Percentiles rank a stretch among this genome's conserved stretches.
phyloP scores from a whole-genome alignment of 1,284 basidiomycete species.

The Trichosporon coremiiforme region DNA sequence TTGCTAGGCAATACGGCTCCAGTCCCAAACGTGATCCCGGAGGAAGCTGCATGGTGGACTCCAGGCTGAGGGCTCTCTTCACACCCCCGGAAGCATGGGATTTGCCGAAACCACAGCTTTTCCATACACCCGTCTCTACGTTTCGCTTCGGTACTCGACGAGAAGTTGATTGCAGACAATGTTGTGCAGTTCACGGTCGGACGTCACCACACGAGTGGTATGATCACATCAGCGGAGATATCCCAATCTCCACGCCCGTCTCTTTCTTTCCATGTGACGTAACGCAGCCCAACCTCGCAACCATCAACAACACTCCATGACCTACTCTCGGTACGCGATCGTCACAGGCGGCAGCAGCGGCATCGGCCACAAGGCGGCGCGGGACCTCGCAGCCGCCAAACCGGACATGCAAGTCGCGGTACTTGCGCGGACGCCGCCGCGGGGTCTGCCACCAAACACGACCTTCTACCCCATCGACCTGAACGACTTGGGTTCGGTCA shows the following conservation, averaged over 20 bases:
- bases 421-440: conserved; percentile 28
- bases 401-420: conserved; percentile 34
- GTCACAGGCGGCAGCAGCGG: conserved; percentile 30
- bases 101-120: no score
- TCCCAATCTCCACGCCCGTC: background rate
- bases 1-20: no score
- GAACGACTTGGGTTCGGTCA: conserved; percentile 12
- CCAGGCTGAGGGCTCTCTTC: no score
- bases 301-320: background rate
- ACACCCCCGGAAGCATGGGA: no score
- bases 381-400: conserved; percentile 22
- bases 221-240: no score
- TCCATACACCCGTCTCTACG: no score
- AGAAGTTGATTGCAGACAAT: no score
- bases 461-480: conserved; percentile 23
- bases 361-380: conserved; percentile 35
- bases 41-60: no score
- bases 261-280: background rate
- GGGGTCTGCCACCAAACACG: conserved; percentile 30
- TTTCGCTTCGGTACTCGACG: no score
- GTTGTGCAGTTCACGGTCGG: no score
- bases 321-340: conserved; percentile 18
- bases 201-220: no score
- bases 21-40: no score
- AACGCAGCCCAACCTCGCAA: background rate